Percentiles rank a stretch among this genome's conserved stretches.
Evolutionary conservation across 805 yeast genomes (phyloP).

Genomic region (Candida koratica): DNA sequence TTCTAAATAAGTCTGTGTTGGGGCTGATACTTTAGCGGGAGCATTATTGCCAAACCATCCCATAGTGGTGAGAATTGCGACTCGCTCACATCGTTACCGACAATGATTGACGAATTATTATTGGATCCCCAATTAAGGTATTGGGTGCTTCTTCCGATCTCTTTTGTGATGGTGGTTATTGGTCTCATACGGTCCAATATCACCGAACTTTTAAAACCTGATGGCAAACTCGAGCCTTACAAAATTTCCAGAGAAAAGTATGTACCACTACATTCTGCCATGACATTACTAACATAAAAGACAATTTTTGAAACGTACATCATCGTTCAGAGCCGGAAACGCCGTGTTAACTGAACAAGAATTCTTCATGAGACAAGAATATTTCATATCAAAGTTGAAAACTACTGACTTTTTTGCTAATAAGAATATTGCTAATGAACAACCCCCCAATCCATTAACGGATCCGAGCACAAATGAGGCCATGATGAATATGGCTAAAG

Average conservation of each 20-base stretch:
- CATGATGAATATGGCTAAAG: conserved; percentile 72
- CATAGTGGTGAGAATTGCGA: conserved; percentile 21
- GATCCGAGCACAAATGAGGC: conserved; percentile 73
- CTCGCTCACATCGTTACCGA: background rate
- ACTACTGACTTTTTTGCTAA: conserved; percentile 56
- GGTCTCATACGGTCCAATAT: conserved; percentile 74
- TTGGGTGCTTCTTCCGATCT: conserved; percentile 91
- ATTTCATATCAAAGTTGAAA: conserved; percentile 45
- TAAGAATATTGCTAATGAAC: conserved; percentile 33
- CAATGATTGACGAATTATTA: conserved; percentile 29
- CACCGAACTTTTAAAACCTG: conserved; percentile 56
- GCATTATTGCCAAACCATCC: conserved; percentile 40
- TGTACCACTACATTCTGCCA: background rate
- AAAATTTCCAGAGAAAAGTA: conserved; percentile 38
- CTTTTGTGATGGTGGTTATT: conserved; percentile 83
- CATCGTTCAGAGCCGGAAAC: conserved; percentile 53
- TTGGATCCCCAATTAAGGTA: conserved; percentile 78
- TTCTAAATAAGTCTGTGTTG: conserved; percentile 37
- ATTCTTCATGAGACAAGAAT: conserved; percentile 50
- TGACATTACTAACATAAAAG: conserved; percentile 12
- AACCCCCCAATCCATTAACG: conserved; percentile 56
- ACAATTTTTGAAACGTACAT: conserved; percentile 58
- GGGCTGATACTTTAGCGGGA: conserved; percentile 34
- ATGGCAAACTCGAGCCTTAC: conserved; percentile 50
- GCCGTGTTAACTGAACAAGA: conserved; percentile 48